Percentiles rank a stretch among this genome's conserved stretches.
Evolutionary conservation across 371 early-diverging fungal species (phyloP).

Genomic region (Mucor circinelloides): DNA sequence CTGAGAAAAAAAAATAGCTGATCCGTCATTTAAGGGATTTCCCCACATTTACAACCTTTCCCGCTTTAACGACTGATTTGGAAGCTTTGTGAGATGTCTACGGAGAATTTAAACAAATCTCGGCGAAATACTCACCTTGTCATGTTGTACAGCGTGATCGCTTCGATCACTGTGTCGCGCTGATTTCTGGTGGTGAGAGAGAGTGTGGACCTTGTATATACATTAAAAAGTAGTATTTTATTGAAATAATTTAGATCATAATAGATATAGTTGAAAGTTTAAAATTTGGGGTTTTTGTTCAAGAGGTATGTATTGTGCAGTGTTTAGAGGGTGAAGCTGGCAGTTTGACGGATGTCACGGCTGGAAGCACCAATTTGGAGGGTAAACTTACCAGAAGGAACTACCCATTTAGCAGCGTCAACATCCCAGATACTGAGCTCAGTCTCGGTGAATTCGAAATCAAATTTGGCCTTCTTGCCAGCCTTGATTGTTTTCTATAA

Average conservation of each 20-base stretch:
- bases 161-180: not conserved
- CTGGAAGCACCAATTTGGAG: slow-evolving; percentile 54
- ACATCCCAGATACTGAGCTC: slow-evolving; percentile 55
- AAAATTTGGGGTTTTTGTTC: not conserved
- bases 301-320: not conserved
- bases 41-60: not conserved
- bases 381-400: slow-evolving; percentile 48
- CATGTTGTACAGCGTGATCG: not conserved
- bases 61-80: not conserved
- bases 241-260: not conserved
- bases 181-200: not conserved
- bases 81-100: not conserved
- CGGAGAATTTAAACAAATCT: not conserved
- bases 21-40: not conserved
- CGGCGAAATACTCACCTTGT: not conserved
- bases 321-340: slow-evolving; percentile 19
- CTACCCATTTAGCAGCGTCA: slow-evolving; percentile 33
- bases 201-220: not conserved
- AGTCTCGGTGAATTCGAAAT: slow-evolving; percentile 34
- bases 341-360: slow-evolving; percentile 47
- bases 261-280: not conserved
- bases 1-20: not conserved
- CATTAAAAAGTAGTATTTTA: not conserved
- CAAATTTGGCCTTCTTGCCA: slow-evolving; percentile 23
- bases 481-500: slow-evolving; percentile 13